Conservation (phyloP, 2,329 filamentous ascomycete species). For the Neonectria magnoliae region DNA sequence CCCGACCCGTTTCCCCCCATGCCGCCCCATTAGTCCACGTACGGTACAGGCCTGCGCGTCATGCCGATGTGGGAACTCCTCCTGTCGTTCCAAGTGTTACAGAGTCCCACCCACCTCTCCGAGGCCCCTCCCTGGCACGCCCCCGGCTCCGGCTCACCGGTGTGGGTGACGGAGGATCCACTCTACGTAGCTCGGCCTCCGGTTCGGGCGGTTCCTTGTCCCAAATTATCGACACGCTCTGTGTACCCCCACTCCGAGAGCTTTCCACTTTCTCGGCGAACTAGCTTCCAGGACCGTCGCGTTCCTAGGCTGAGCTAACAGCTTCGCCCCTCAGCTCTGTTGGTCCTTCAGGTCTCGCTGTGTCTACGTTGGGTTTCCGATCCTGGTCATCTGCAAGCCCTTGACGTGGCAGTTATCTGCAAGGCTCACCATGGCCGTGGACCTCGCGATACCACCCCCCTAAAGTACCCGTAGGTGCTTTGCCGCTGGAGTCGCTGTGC, state of each 20-base stretch:
- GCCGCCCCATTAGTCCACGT: conserved; percentile 37
- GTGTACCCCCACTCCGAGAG: conserved; percentile 32
- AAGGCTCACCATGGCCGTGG: conserved; percentile 1
- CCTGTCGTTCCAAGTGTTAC: conserved; percentile 23
- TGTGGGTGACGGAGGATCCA: conserved; percentile 33
- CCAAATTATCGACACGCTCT: conserved; percentile 1
- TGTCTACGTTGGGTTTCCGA: conserved; percentile 6
- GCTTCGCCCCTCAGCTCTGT: conserved; percentile 1
- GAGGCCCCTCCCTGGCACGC: conserved; percentile 13
- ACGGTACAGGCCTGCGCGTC: conserved; percentile 28
- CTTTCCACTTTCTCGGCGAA: conserved; percentile 18
- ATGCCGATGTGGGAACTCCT: conserved; percentile 27
- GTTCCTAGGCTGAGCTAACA: conserved; percentile 28
- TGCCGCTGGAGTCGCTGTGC: conserved; percentile 30
- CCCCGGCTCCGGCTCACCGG: conserved; percentile 38
- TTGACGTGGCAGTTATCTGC: conserved; percentile 29
- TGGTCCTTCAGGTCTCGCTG: conserved; percentile 1
- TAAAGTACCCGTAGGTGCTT: conserved; percentile 23
- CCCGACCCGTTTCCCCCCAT: conserved; percentile 27
- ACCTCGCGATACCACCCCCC: conserved; percentile 11
- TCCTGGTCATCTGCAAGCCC: conserved; percentile 18
- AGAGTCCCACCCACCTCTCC: conserved; percentile 20
- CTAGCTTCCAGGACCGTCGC: conserved; percentile 26
- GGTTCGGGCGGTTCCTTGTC: conserved; percentile 24
- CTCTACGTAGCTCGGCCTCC: conserved; percentile 27